Percentiles rank a stretch among this genome's conserved stretches.
phyloP scores from a whole-genome alignment of 2,329 filamentous ascomycete species.

The Scytalidium lignicola region DNA sequence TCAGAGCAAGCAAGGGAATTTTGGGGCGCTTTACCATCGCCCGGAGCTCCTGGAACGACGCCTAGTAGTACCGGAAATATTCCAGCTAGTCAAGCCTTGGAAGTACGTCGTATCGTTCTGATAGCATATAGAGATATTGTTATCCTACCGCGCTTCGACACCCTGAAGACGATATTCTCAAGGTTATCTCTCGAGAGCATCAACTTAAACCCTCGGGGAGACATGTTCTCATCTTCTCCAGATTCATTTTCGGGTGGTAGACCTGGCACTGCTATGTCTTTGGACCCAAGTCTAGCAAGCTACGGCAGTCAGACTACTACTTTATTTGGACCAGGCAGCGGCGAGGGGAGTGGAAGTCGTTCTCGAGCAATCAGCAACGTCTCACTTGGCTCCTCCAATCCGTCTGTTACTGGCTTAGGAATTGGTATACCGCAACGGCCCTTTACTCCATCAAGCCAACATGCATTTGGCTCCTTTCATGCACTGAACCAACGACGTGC shows the following conservation, averaged over 20 bases:
- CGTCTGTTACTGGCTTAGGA: constrained; percentile 13
- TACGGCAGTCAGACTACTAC: constrained; percentile 78
- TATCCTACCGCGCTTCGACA: constrained; percentile 83
- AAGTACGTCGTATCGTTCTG: constrained; percentile 84
- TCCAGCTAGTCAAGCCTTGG: constrained; percentile 51
- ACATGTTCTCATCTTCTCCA: constrained; percentile 41
- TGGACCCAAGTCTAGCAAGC: constrained; percentile 70
- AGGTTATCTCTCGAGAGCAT: constrained; percentile 76
- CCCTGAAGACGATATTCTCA: constrained; percentile 84
- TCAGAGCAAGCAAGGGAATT: constrained; percentile 79
- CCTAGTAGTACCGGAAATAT: constrained; percentile 32
- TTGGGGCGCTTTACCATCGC: constrained; percentile 67
- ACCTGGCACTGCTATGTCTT: constrained; percentile 68
- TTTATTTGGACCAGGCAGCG: constrained; percentile 52
- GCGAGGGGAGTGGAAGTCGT: constrained; percentile 50
- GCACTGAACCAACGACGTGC: constrained; percentile 32
- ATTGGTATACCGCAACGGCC: constrained; percentile 23
- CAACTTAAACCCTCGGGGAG: constrained; percentile 38
- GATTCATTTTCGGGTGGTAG: constrained; percentile 44
- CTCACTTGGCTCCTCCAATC: constrained; percentile 47
- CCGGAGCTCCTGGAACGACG: constrained; percentile 32
- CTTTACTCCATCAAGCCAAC: constrained; percentile 23
- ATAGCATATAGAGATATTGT: constrained; percentile 84
- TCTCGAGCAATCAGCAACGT: constrained; percentile 86
- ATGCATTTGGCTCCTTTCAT: constrained; percentile 12